A percentile compares a stretch with the other conserved stretches of the same genome.
Conservation (phyloP, 2,329 filamentous ascomycete species). For the Trichoderma citrinoviride region DNA sequence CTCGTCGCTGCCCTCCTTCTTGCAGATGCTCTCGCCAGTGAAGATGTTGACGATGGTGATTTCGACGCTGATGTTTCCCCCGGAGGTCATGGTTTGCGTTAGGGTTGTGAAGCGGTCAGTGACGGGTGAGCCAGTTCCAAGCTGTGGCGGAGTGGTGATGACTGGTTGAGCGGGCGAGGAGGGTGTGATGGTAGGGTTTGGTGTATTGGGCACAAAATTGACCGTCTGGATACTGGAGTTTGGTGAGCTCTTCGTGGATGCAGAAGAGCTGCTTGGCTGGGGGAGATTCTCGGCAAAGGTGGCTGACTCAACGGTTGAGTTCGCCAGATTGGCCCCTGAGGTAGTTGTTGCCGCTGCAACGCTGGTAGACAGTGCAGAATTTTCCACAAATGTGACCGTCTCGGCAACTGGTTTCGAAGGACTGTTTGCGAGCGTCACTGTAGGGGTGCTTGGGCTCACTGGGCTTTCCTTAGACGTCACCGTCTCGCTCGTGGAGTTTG, state of each 20-base stretch:
- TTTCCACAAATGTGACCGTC: neutral
- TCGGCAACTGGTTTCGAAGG: neutral
- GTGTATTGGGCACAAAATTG: neutral
- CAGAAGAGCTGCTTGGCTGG: neutral
- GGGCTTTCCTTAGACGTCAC: neutral
- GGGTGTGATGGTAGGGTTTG: conserved; percentile 4
- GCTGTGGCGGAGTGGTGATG: conserved; percentile 28
- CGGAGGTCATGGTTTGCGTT: conserved; percentile 27
- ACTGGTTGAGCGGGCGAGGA: conserved; percentile 23
- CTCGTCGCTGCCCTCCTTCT: conserved; percentile 29
- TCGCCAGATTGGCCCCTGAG: neutral
- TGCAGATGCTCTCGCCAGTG: conserved; percentile 33
- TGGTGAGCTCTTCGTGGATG: neutral
- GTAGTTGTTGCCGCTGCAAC: neutral
- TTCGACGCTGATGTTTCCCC: conserved; percentile 31
- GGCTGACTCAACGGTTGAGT: neutral
- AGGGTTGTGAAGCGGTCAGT: conserved; percentile 27
- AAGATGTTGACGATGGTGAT: conserved; percentile 34
- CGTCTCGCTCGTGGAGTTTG: neutral
- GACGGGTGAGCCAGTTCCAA: conserved; percentile 21
- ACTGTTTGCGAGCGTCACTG: neutral
- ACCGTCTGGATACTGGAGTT: neutral
- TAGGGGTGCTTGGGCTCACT: neutral
- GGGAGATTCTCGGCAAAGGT: neutral
- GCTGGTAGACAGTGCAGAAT: neutral